These are phyloP conservation scores for Plantago coronopus DNA, from an alignment of 305 asterid genomes.

Conservation along the genomic window DNA sequence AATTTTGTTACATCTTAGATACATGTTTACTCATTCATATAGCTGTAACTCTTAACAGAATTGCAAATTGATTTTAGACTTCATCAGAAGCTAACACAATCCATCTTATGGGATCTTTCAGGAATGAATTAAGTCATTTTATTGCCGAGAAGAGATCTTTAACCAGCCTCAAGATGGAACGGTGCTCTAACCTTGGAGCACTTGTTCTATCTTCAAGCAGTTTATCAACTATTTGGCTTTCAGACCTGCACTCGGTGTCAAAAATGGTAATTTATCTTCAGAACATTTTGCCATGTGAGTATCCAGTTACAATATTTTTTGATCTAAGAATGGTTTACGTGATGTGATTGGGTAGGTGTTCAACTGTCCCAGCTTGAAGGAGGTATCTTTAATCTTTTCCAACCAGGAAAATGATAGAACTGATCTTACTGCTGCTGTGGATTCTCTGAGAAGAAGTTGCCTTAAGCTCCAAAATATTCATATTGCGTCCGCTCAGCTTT, in stretches of 20 bases:
- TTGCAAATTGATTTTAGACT: not conserved
- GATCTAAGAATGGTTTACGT: no score
- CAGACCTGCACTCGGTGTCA: conserved; percentile 74
- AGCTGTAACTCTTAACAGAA: no score
- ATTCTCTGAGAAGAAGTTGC: conserved; percentile 72
- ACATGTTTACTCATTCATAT: no score
- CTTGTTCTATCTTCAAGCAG: conserved; percentile 62
- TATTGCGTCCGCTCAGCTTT: conserved; percentile 66
- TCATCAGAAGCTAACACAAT: no score
- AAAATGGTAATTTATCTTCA: conserved; percentile 52
- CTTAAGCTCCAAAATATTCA: conserved; percentile 80
- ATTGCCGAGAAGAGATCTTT: conserved; percentile 72
- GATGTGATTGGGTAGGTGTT: conserved; percentile 54
- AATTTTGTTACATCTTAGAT: no score
- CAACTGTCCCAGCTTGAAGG: conserved; percentile 82
- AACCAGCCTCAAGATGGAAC: conserved; percentile 87
- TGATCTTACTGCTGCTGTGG: conserved; percentile 61
- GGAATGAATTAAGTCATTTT: conserved; percentile 87
- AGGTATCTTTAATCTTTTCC: conserved; percentile 77
- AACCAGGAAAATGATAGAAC: conserved; percentile 74
- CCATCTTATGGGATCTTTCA: conserved; percentile 31
- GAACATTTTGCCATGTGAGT: not conserved
- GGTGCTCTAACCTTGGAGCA: conserved; percentile 81
- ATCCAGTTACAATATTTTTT: conserved; percentile 1
- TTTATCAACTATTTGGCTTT: conserved; percentile 75